Percentiles rank a stretch among this genome's conserved stretches.
These are phyloP conservation scores for Esteya vermicola DNA, from an alignment of 2,329 filamentous ascomycete genomes.

Conservation along the genomic window DNA sequence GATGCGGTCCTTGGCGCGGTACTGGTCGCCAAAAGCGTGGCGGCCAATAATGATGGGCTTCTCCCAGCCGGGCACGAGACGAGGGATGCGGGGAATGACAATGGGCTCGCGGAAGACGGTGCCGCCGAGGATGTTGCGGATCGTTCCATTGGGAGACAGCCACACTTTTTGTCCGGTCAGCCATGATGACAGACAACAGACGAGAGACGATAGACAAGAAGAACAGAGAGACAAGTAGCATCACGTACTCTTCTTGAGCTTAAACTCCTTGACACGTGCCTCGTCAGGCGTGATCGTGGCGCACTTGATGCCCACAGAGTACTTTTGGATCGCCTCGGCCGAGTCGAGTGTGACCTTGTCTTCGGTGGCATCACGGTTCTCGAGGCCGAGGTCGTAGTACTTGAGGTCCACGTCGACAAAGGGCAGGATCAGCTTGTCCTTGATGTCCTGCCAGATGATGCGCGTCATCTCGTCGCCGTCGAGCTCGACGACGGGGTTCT, in stretches of 20 bases:
- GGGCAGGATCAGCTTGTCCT: slow-evolving; percentile 94
- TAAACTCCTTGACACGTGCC: slow-evolving; percentile 91
- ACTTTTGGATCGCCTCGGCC: slow-evolving; percentile 97
- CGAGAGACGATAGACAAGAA: neutral
- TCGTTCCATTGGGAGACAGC: slow-evolving; percentile 92
- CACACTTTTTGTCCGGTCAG: too few species aligned
- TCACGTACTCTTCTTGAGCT: slow-evolving; percentile 84
- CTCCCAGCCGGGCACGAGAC: slow-evolving; percentile 93
- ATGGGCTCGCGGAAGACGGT: slow-evolving; percentile 99
- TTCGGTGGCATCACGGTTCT: slow-evolving; percentile 90
- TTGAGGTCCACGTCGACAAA: slow-evolving; percentile 97
- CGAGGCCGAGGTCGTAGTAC: slow-evolving; percentile 89
- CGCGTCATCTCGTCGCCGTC: slow-evolving; percentile 95
- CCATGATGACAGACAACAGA: neutral
- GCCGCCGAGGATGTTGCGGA: slow-evolving; percentile 63
- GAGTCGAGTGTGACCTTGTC: slow-evolving; percentile 93
- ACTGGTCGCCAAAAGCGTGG: slow-evolving; percentile 97
- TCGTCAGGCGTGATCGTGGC: slow-evolving; percentile 98
- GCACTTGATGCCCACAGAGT: slow-evolving; percentile 97
- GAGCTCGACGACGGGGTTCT: slow-evolving; percentile 96
- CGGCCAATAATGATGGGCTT: slow-evolving; percentile 98
- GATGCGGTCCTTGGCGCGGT: slow-evolving; percentile 87
- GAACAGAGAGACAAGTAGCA: neutral
- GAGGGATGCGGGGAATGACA: slow-evolving; percentile 83
- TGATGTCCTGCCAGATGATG: slow-evolving; percentile 98